Conservation (phyloP, 139 green algal species). For the Pseudopediastrum boryanum region DNA sequence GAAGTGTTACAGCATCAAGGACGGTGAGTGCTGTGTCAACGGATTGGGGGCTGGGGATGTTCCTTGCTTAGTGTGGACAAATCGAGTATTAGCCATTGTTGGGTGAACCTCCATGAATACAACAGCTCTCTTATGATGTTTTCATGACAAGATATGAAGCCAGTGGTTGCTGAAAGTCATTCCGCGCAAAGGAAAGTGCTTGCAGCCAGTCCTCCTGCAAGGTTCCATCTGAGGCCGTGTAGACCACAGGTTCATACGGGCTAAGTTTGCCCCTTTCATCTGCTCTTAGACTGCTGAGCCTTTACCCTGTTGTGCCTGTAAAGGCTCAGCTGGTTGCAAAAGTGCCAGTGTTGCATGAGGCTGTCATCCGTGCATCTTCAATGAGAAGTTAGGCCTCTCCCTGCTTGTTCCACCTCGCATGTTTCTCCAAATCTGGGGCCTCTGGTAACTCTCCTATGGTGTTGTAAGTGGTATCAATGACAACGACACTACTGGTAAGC, state of each 20-base stretch:
- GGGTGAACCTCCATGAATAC: too few species aligned
- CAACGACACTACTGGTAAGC: not conserved
- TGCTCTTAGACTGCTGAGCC: too few species aligned
- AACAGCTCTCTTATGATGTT: not conserved
- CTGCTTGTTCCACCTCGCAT: not conserved
- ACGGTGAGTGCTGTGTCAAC: slow-evolving; percentile 36
- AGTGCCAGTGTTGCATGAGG: too few species aligned
- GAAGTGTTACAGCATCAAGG: slow-evolving; percentile 66
- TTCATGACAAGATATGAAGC: not conserved
- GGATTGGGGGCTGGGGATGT: not conserved
- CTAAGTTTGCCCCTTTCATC: too few species aligned
- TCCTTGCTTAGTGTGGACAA: too few species aligned
- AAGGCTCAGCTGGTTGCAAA: too few species aligned
- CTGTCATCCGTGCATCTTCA: not conserved
- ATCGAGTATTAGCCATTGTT: not conserved
- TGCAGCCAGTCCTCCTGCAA: too few species aligned
- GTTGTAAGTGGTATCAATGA: not conserved
- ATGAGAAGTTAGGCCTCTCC: not conserved
- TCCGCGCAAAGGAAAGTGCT: not conserved
- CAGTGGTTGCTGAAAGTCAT: slow-evolving; percentile 7
- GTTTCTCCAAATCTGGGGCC: not conserved
- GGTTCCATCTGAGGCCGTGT: too few species aligned
- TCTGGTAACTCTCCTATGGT: not conserved
- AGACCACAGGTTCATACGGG: too few species aligned
- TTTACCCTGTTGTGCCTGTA: too few species aligned